Evolutionary conservation across 2,329 filamentous ascomycete genomes (phyloP).

Genomic region (Elsinoe ampelina): DNA sequence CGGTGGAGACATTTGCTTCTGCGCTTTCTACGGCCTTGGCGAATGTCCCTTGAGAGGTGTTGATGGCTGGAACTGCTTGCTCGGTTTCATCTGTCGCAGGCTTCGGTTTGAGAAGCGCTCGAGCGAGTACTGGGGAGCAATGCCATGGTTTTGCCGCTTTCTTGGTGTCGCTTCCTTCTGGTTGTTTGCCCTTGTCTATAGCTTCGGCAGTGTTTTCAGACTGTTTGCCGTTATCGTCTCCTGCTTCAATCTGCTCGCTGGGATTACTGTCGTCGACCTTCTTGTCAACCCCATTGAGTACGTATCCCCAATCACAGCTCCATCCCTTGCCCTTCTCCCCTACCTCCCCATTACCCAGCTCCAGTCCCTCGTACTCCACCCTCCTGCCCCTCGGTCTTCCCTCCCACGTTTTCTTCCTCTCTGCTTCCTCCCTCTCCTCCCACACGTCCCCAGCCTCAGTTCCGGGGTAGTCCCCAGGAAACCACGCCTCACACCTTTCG

Average conservation of each 20-base stretch:
- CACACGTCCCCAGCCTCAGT: slow-evolving; percentile 71
- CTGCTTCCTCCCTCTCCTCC: slow-evolving; percentile 58
- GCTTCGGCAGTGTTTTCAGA: not conserved
- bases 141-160: slow-evolving; percentile 31
- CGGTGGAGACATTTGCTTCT: slow-evolving; percentile 24
- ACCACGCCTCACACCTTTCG: slow-evolving; percentile 69
- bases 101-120: slow-evolving; percentile 18
- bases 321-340: slow-evolving; percentile 78
- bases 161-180: slow-evolving; percentile 27
- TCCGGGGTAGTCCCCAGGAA: slow-evolving; percentile 74
- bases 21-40: not conserved
- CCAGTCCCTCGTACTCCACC: slow-evolving; percentile 61
- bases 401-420: slow-evolving; percentile 58
- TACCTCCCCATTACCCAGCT: slow-evolving; percentile 62
- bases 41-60: not conserved
- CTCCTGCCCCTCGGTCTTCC: slow-evolving; percentile 74
- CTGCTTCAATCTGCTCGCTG: not conserved
- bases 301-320: slow-evolving; percentile 61
- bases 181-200: slow-evolving; percentile 13
- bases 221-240: not conserved
- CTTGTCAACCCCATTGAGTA: not conserved
- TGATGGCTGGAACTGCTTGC: not conserved
- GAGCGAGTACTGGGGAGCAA: slow-evolving; percentile 26
- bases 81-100: slow-evolving; percentile 15
- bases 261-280: not conserved